Base-by-base conservation (phyloP, 1,284 basidiomycete genomes). In the Psilocybe mexicana region DNA sequence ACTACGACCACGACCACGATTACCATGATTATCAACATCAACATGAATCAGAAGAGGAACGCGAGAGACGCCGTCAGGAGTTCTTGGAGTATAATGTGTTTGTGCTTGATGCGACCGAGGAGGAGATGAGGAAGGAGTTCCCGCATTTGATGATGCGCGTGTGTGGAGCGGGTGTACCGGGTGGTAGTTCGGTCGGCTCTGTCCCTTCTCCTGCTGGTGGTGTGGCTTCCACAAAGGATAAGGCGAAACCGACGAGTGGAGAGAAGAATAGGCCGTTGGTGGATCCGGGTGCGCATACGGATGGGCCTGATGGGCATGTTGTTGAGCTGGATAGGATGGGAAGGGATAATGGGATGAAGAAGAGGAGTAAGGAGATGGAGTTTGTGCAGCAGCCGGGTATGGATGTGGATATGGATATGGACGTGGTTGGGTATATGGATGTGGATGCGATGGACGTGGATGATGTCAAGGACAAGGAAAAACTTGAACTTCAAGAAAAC, bases 21-120 rank as follows among this genome's bases (percentile, higher is more conserved):
- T 35, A n/a, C 14, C 40, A 55, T 23, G 8, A 44, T 23, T 36
- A 48, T 8, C 25, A 51, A 28, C 26, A 52, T 23, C 28, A 24
- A n/a, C 28, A 30, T 24, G 45, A 44, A 23, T 24, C 33, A 28
- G 42, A n/a, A 36, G 43, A 25, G 28, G 30, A 49, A 35, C 24
- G 26, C 24, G 35, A 43, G 24, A 42, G 40, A 26, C 43, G 40
- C 24, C 42, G 56, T 35, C 14, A 18, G 3, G 72, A 72, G 23
- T 81, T 88, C 3, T 71, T 93, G 43, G 70, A 80, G 54, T 98
- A 97, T 75, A 92, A 94, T 64, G 94, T 96, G 54, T 96, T 90
- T 71, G 82, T 96, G 12, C 80, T 97, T 14, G 84, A 88, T 48
- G 89, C 90, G 14, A 71, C 73, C 14, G 75, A 77, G 28, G 74